These are phyloP conservation scores for Kalanchoe fedtschenkoi DNA, from an alignment of 164 flowering plant genomes.

Conservation along the genomic window DNA sequence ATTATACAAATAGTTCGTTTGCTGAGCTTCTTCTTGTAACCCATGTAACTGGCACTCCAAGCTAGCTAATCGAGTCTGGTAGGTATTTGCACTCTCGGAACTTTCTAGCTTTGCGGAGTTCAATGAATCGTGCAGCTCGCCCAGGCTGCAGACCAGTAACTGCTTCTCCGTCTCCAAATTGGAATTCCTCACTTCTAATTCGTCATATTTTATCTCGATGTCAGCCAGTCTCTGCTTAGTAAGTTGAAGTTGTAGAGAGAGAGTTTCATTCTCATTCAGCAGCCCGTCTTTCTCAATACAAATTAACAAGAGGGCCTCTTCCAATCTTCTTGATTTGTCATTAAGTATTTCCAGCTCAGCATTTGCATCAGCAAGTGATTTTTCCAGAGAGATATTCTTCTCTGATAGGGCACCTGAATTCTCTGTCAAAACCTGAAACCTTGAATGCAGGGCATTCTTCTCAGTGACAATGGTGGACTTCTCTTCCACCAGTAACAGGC, in stretches of 20 bases:
- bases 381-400: background rate
- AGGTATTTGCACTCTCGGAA: background rate
- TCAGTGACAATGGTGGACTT: slow-evolving; percentile 1
- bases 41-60: slow-evolving; percentile 20
- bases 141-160: background rate
- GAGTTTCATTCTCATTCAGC: background rate
- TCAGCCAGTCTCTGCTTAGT: slow-evolving; percentile 1
- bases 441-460: slow-evolving; percentile 2
- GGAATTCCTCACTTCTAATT: background rate
- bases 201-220: background rate
- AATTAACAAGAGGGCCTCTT: background rate
- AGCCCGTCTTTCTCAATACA: slow-evolving; percentile 1
- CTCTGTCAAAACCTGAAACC: slow-evolving; percentile 1
- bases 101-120: background rate
- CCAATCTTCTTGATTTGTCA: slow-evolving; percentile 6
- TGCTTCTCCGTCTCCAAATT: slow-evolving; percentile 2
- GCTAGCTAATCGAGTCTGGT: slow-evolving; percentile 17
- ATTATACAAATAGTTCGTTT: slow-evolving; percentile 23
- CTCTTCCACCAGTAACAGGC: background rate
- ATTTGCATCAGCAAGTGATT: slow-evolving; percentile 4
- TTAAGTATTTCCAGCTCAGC: background rate
- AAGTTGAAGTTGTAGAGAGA: background rate
- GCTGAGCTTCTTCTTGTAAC: slow-evolving; percentile 24
- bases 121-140: background rate
- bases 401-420: background rate